A percentile compares a stretch with the other conserved stretches of the same genome.
Evolutionary conservation across 1,139 yeast genomes (phyloP).

Genomic region (Lodderomyces elongisporus): DNA sequence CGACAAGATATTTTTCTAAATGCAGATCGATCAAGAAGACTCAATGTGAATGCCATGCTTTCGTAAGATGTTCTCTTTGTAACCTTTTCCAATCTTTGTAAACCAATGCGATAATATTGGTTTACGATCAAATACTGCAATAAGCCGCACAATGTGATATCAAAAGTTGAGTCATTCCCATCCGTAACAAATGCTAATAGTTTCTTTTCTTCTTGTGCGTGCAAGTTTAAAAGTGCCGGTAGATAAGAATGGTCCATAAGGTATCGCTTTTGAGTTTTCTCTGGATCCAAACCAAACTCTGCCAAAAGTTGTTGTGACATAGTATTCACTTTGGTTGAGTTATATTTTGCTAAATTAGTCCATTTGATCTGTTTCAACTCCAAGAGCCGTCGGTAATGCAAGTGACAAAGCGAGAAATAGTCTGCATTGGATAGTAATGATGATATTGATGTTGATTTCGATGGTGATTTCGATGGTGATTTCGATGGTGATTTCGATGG

Average conservation of each 20-base stretch:
- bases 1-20: conserved; percentile 6
- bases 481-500: no score
- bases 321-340: no score
- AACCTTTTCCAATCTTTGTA: conserved; percentile 3
- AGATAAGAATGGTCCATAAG: conserved; percentile 1
- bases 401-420: neutral
- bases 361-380: neutral
- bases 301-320: neutral
- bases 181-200: neutral
- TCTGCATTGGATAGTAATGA: no score
- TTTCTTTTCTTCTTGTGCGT: neutral
- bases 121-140: conserved; percentile 10
- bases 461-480: no score
- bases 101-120: conserved; percentile 16
- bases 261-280: neutral
- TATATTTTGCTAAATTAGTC: neutral
- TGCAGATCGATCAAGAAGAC: conserved; percentile 7
- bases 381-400: neutral
- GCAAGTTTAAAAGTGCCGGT: conserved; percentile 1
- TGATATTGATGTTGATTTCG: no score
- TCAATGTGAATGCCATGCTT: conserved; percentile 19
- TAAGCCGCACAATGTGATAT: conserved; percentile 7
- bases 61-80: conserved; percentile 13
- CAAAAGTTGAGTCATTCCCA: neutral
- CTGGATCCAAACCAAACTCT: neutral